Percentiles rank a stretch among this genome's conserved stretches.
Conservation (phyloP, 2,329 filamentous ascomycete species). For the Clarireedia monteithiana region DNA sequence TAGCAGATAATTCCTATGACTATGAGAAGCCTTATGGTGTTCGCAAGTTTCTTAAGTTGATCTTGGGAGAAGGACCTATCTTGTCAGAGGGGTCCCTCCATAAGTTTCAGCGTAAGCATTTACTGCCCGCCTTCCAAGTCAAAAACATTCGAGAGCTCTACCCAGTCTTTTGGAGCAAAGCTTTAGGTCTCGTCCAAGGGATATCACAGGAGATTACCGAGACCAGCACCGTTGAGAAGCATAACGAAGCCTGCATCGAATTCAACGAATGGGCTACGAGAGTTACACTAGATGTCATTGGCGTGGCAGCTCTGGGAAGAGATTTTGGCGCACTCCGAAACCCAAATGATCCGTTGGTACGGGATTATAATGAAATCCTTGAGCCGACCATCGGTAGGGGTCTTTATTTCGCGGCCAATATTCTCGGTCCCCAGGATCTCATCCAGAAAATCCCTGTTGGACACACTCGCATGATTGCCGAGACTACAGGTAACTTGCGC, state of each 20-base stretch:
- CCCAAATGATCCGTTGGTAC: constrained; percentile 49
- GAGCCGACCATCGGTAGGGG: constrained; percentile 42
- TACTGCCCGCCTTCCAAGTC: constrained; percentile 74
- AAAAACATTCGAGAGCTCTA: constrained; percentile 78
- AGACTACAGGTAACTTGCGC: constrained; percentile 51
- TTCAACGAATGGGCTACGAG: constrained; percentile 56
- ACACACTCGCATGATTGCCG: constrained; percentile 55
- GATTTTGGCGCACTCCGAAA: constrained; percentile 60
- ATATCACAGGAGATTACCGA: constrained; percentile 44
- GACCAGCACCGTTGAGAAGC: constrained; percentile 26
- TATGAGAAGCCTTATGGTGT: constrained; percentile 55
- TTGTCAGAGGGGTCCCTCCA: constrained; percentile 76
- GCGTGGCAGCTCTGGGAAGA: constrained; percentile 60
- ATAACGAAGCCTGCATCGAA: constrained; percentile 41
- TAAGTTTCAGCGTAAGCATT: constrained; percentile 65
- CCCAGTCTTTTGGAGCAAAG: constrained; percentile 74
- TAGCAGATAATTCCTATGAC: constrained; percentile 60
- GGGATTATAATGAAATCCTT: constrained; percentile 48
- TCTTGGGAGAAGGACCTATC: constrained; percentile 64
- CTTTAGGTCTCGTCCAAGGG: constrained; percentile 53
- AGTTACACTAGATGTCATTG: constrained; percentile 67
- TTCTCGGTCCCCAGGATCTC: constrained; percentile 56
- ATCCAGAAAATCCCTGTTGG: constrained; percentile 56
- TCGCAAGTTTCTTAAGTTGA: constrained; percentile 46
- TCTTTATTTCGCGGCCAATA: constrained; percentile 46